Evolutionary conservation across 495 filamentous ascomycete species (phyloP), one percentile per base, ranked within the genome.

Genomic region (Mytilinidion resinicola): DNA sequence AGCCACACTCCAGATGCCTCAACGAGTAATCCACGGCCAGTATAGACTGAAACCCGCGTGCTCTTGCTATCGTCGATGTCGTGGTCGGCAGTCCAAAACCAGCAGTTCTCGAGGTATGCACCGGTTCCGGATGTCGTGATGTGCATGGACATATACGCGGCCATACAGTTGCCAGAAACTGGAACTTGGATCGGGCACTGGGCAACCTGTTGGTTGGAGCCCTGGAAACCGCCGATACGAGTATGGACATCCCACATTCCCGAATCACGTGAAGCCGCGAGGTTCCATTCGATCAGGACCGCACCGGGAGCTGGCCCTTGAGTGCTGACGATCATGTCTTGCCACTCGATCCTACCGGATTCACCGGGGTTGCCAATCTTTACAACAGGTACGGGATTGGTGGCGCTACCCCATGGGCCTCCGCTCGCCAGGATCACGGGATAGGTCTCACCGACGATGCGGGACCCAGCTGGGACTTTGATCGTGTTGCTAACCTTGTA

Each of bases 191-290:
- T 56, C 12, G 59, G 59, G 39, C 63, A 66, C 38, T 66, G 59
- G 3, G 44, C 53, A 34, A 85, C 84, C 70, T 95, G 88, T 11
- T 96, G 77, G 48, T 84, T 69, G 3, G 91, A 95, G 47, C 91
- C 91, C 5, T 85, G 83, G 21, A 86, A 82, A 9, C 92, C 92
- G 54, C 91, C 86, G 66, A 89, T 80, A 57, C 92, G 89, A 72
- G 89, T 85, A 72, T 96, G 92, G 9, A 91, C 87, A 68, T 97
- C 92, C 90, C 90, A 97, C 75, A 96, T 82, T 37, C 82, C 91
- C 0, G 85, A 82, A 56, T 89, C 91, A 44, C 86, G 84, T 8
- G 76, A 69, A 19, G 79, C 81, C 8, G 79, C 85, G 6, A 96
- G 68, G 74, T 97, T 96, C 90, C 91, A 97, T 67, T 97, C 80